Evolutionary conservation across 2,329 filamentous ascomycete species (phyloP).

Genomic region (Colletotrichum phormii): DNA sequence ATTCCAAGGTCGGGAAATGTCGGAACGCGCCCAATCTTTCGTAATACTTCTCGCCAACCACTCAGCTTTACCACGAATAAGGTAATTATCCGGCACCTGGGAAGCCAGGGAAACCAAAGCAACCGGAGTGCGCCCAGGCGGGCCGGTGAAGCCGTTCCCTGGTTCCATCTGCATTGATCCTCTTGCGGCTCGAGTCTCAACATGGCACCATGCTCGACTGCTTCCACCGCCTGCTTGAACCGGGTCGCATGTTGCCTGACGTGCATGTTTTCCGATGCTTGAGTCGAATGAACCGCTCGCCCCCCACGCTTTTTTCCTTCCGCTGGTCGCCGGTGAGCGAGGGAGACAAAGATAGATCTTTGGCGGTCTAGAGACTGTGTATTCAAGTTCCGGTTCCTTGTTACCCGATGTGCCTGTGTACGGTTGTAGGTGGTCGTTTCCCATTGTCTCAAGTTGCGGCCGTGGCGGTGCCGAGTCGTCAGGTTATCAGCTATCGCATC

Average conservation of each 20-base stretch:
- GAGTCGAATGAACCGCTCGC: neutral
- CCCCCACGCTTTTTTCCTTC: slow-evolving; percentile 8
- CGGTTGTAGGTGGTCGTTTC: neutral
- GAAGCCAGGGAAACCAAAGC: neutral
- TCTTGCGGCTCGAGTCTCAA: slow-evolving; percentile 27
- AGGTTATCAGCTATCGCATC: slow-evolving; percentile 31
- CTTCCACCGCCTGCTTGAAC: slow-evolving; percentile 32
- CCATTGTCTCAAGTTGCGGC: slow-evolving; percentile 15
- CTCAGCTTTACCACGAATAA: neutral
- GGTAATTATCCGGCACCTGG: no score
- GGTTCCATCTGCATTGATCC: slow-evolving; percentile 29
- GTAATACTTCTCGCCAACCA: neutral
- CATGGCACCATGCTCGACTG: slow-evolving; percentile 30
- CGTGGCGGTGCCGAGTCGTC: slow-evolving; percentile 26
- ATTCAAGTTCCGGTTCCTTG: neutral
- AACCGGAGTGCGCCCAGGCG: slow-evolving; percentile 9
- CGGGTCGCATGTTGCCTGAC: slow-evolving; percentile 17
- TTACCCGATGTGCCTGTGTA: neutral
- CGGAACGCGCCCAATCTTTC: slow-evolving; percentile 16
- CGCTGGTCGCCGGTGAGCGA: slow-evolving; percentile 28
- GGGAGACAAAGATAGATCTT: neutral
- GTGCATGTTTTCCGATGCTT: slow-evolving; percentile 7
- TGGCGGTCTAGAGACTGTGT: slow-evolving; percentile 2
- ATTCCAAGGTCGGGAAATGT: slow-evolving; percentile 22
- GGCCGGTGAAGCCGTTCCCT: slow-evolving; percentile 28